Evolutionary conservation across 2,329 filamentous ascomycete species (phyloP).

Genomic region (Colletotrichum lupini): DNA sequence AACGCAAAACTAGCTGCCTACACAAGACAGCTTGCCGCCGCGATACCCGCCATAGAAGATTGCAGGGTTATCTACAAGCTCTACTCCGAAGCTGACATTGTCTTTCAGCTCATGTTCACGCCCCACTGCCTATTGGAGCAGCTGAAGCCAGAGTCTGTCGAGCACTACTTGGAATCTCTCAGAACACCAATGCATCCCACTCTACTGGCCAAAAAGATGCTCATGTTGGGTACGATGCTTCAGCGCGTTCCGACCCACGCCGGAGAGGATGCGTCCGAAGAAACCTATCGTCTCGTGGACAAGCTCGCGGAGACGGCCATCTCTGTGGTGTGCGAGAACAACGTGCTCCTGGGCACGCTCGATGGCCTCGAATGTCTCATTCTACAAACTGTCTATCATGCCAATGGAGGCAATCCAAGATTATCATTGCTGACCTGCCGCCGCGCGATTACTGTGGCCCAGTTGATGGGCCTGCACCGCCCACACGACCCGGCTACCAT

Average conservation of each 20-base stretch:
- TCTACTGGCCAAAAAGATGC: constrained; percentile 52
- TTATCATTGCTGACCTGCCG: constrained; percentile 57
- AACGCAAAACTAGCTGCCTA: constrained; percentile 6
- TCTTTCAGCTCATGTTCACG: constrained; percentile 41
- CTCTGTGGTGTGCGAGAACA: constrained; percentile 55
- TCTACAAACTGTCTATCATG: constrained; percentile 57
- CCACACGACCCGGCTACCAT: constrained; percentile 23
- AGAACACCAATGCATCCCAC: constrained; percentile 49
- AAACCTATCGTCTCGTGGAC: constrained; percentile 38
- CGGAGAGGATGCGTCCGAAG: constrained; percentile 39
- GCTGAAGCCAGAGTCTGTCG: constrained; percentile 3
- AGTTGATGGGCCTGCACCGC: constrained; percentile 51
- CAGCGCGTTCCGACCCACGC: constrained; percentile 45
- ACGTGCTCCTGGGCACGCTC: constrained; percentile 55
- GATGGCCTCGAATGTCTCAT: constrained; percentile 62
- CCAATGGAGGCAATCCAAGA: constrained; percentile 58
- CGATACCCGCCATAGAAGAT: constrained; percentile 38
- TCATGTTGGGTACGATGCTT: constrained; percentile 50
- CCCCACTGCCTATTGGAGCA: constrained; percentile 34
- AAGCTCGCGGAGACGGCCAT: constrained; percentile 44
- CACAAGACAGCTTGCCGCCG: constrained; percentile 35
- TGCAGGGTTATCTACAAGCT: constrained; percentile 32
- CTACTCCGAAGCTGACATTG: constrained; percentile 27
- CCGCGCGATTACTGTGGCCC: constrained; percentile 56
- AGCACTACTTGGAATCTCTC: constrained; percentile 32